Base-by-base conservation (phyloP, 768 basidiomycete genomes). In the Panaeolus cyanescens region DNA sequence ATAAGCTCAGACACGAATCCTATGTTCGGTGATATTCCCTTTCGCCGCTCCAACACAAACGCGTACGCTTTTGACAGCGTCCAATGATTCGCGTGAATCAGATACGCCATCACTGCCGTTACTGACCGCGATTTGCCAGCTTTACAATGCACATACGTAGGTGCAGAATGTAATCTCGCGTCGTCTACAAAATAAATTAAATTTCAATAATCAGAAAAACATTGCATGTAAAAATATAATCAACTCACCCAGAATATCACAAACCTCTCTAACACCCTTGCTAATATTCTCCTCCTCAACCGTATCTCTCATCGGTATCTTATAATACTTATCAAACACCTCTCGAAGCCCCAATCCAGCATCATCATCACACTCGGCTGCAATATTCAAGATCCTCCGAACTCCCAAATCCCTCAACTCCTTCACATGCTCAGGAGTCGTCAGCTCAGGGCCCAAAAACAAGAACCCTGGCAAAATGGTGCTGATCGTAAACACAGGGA, bases 31-130 rank as follows among this genome's bases (percentile, higher is more conserved):
- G 93, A 95, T 65, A 98, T 96, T 65, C 95, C 95, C 66, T 93
- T 94, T 33, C 96, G 87, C 8, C 95, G 86, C 67, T 96, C 96
- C 37, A 93, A 83, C 25, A 99, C 96, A 70, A 95, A 97, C 0
- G 89, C 78, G 71, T 98, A 99, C 1, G 96, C 94, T 34, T 87
- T 86, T 32, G 93, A 91, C 39, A 98, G 85, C 19, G 95, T 92
- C 96, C 96, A 98, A 70, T 95, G 95, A 70, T 97, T 95, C 9
- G 95, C 92, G 68, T 97, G 96, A 65, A 99, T 97, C 59, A 99
- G 90, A 72, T 97, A 98, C 2, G 93, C 96, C 80, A 99, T 94
- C 37, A 97, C 96, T 12, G 95, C 95, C 0, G 96, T 97, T 30
- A 97, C 96, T 1, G 93, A 96, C 13, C 96, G 89, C 2, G 93